phyloP scores from a whole-genome alignment of 2,329 filamentous ascomycete species.

The Dothideomycetidae sp. region DNA sequence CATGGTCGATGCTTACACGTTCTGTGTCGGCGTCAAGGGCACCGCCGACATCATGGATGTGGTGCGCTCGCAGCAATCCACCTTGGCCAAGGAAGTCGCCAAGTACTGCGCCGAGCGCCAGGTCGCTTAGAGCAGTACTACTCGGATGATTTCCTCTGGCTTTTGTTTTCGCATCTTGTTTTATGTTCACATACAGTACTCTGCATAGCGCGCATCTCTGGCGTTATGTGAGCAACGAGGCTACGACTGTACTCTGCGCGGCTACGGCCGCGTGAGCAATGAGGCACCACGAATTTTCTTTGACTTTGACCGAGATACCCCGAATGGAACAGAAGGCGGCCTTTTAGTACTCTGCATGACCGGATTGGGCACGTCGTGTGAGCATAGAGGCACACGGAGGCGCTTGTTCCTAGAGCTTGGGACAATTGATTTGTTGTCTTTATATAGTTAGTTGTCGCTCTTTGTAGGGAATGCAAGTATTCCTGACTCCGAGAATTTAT shows the following conservation, averaged over 20 bases:
- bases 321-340: constrained; percentile 1
- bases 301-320: constrained; percentile 9
- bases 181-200: constrained; percentile 5
- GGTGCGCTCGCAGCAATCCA: constrained; percentile 8
- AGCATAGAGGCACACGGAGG: constrained; percentile 3
- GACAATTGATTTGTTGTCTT: too few species aligned
- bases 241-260: constrained; percentile 8
- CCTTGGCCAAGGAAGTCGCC: constrained; percentile 12
- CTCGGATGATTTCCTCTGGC: not conserved
- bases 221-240: constrained; percentile 10
- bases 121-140: constrained; percentile 3
- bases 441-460: not conserved
- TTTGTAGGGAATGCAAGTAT: not conserved
- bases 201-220: constrained; percentile 5
- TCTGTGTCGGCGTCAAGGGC: constrained; percentile 37
- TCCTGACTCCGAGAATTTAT: too few species aligned
- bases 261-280: constrained; percentile 6
- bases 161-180: constrained; percentile 1
- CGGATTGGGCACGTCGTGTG: constrained; percentile 1
- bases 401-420: not conserved
- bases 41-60: constrained; percentile 32
- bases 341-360: constrained; percentile 8
- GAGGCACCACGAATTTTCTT: constrained; percentile 10
- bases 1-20: constrained; percentile 39
- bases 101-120: constrained; percentile 13